phyloP scores from a whole-genome alignment of 2,329 filamentous ascomycete genomes.

The Clarireedia homoeocarpa region DNA sequence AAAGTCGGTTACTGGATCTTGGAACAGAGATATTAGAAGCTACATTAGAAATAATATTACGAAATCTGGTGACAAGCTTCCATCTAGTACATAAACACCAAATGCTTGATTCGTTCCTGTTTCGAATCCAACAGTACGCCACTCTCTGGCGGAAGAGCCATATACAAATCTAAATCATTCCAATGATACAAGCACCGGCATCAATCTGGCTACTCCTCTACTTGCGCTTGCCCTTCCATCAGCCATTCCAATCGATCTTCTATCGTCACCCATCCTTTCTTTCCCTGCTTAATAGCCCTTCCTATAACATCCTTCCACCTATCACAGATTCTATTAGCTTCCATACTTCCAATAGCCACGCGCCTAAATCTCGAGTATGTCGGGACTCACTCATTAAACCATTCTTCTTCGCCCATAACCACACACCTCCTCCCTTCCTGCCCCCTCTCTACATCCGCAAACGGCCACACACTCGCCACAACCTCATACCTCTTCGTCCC shows the following conservation, averaged over 20 bases:
- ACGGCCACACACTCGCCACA: slow-evolving; percentile 49
- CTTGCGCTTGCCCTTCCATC: slow-evolving; percentile 21
- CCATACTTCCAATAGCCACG: too few relatives aligned
- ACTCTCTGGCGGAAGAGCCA: background rate
- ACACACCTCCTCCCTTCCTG: slow-evolving; percentile 35
- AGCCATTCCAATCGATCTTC: slow-evolving; percentile 27
- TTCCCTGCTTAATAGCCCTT: slow-evolving; percentile 29
- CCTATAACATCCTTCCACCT: slow-evolving; percentile 42
- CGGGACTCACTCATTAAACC: slow-evolving; percentile 35
- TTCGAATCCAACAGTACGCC: too few relatives aligned
- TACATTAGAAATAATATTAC: too few relatives aligned
- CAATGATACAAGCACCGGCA: background rate
- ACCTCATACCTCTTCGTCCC: slow-evolving; percentile 49
- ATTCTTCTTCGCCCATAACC: slow-evolving; percentile 49
- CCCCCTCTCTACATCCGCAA: slow-evolving; percentile 40
- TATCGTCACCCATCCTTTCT: slow-evolving; percentile 25
- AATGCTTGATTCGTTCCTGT: too few relatives aligned
- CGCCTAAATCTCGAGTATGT: slow-evolving; percentile 11
- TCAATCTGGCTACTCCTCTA: slow-evolving; percentile 11
- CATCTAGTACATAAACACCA: too few relatives aligned
- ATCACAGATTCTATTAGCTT: too few relatives aligned
- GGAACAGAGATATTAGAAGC: too few relatives aligned
- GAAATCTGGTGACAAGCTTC: too few relatives aligned
- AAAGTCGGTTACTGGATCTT: too few relatives aligned
- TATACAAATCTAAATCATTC: background rate